A percentile compares a stretch with the other conserved stretches of the same genome.
Conservation (phyloP, 768 basidiomycete genomes). For the Pulveroboletus frians region DNA sequence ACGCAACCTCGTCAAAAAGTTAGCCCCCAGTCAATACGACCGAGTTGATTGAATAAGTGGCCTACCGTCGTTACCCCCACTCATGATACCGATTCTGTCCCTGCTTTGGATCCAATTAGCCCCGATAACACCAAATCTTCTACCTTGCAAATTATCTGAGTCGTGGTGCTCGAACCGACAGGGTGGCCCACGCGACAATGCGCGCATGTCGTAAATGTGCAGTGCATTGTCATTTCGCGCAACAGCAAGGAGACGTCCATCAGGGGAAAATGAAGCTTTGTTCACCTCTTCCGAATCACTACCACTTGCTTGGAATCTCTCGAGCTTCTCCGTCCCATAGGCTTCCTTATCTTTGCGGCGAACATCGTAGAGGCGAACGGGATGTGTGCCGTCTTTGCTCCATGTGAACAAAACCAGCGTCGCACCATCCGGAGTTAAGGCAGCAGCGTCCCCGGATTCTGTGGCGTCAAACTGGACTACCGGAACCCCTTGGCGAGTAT, state of each 20-base stretch:
- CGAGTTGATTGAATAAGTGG: background rate
- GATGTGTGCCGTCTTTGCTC: constrained; percentile 22
- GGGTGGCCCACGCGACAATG: constrained; percentile 41
- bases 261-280: constrained; percentile 50
- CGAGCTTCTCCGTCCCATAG: constrained; percentile 29
- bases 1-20: constrained; percentile 50
- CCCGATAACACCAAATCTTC: constrained; percentile 45
- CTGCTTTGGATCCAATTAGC: constrained; percentile 49
- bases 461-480: constrained; percentile 38
- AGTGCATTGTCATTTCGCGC: constrained; percentile 54
- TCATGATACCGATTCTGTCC: constrained; percentile 45
- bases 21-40: background rate
- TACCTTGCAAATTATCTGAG: constrained; percentile 26
- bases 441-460: constrained; percentile 52
- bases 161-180: constrained; percentile 47
- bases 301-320: constrained; percentile 29
- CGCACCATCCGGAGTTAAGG: constrained; percentile 41
- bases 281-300: constrained; percentile 41
- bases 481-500: constrained; percentile 27
- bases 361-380: constrained; percentile 52
- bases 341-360: constrained; percentile 29
- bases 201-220: constrained; percentile 62
- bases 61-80: constrained; percentile 63
- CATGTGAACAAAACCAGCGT: constrained; percentile 32
- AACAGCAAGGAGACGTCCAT: constrained; percentile 55